Base-by-base conservation (phyloP, 2,329 filamentous ascomycete species). In the Diaporthe citriasiana region DNA sequence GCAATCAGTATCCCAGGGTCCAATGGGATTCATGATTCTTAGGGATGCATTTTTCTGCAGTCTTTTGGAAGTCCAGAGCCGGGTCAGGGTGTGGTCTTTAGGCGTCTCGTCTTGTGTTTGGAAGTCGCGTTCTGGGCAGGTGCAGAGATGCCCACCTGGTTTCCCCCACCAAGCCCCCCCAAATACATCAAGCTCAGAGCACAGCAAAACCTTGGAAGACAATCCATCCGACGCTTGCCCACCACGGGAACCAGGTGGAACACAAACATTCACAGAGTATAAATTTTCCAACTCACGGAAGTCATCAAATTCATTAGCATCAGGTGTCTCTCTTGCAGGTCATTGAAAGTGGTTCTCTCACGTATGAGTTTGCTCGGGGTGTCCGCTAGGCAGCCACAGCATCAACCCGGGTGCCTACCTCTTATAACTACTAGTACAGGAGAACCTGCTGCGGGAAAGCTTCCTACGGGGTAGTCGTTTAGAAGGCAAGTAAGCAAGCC, bases 11-110 rank as follows among this genome's bases (percentile, higher is more conserved):
- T 53, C 19, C 12, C n/a, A 15, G 33, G 40, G 55, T 40, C 27
- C 38, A 47, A 51, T 22, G 33, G 27, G 15, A 38, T 55, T 74
- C 72, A 75, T 75, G 53, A 12, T 70, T 56, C 13, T 42, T n/a
- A 71, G 22, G 15, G 15, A 25, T 38, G 33, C 47, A 68, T 68
- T 53, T 17, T 22, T n/a, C 25, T 47, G n/a, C 63, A 40, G n/a
- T 50, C 19, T 53, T 25, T 27, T 51, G 33, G 22, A n/a, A 10
- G 9, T n/a, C n/a, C 17, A 40, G 22, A 17, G 27, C 33, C 30
- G 47, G n/a, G 40, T 51, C 33, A 68, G 13, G 40, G 27, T 40
- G 63, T 68, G 33, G 30, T 22, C 22, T 10, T 1, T 3, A 7
- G n/a, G 47, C n/a, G 63, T 45, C 40, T 25, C 25, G 38, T 63